Evolutionary conservation across 116 monocot species (phyloP).

Genomic region (Dioscorea cayenensis): DNA sequence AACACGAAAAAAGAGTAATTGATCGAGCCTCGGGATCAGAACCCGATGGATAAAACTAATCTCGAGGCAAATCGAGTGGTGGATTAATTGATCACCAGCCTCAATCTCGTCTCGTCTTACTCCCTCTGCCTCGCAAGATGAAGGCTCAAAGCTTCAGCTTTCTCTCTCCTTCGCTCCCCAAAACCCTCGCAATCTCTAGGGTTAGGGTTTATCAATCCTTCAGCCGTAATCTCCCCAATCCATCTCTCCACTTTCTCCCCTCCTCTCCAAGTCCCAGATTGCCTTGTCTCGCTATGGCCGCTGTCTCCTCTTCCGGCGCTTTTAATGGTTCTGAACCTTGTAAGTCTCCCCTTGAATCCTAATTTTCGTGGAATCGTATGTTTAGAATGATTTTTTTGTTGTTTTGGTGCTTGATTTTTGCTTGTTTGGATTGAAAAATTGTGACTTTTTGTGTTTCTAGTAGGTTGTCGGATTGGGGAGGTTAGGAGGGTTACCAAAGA

Average conservation of each 20-base stretch:
- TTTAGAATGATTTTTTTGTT: not conserved
- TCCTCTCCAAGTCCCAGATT: not conserved
- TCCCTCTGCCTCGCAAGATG: too few species aligned
- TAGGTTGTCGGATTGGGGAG: conserved; percentile 24
- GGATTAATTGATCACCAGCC: too few species aligned
- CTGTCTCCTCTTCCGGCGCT: not conserved
- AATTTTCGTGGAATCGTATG: not conserved
- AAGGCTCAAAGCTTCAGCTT: not conserved
- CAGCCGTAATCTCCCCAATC: not conserved
- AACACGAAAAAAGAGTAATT: too few species aligned
- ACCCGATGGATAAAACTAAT: too few species aligned
- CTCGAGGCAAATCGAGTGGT: too few species aligned
- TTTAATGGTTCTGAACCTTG: not conserved
- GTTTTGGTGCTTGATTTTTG: not conserved
- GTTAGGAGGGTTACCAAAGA: conserved; percentile 43
- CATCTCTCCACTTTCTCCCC: not conserved
- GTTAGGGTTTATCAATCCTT: not conserved
- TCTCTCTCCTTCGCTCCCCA: not conserved
- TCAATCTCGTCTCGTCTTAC: too few species aligned
- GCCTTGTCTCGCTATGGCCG: not conserved
- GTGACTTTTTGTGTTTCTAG: not conserved
- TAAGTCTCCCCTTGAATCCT: not conserved
- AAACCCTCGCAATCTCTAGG: not conserved
- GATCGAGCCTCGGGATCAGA: too few species aligned
- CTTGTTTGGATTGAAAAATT: not conserved